A percentile compares a stretch with the other conserved stretches of the same genome.
These are phyloP conservation scores for Coniella vitis DNA, from an alignment of 2,329 filamentous ascomycete species.

Conservation along the genomic window DNA sequence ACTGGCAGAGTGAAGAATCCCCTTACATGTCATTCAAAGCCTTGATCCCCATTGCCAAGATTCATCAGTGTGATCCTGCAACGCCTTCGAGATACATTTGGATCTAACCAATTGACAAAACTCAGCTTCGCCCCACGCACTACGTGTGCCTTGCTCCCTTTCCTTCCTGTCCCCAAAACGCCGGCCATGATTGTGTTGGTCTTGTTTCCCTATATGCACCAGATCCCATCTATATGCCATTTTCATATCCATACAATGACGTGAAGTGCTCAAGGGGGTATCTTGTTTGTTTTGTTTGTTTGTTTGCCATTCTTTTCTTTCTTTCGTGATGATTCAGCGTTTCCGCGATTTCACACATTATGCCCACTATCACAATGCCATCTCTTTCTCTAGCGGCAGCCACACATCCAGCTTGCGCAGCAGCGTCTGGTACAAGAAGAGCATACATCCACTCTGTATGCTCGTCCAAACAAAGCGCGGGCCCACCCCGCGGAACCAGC, in stretches of 20 bases:
- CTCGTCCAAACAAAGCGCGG: slow-evolving; percentile 94
- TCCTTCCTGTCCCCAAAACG: slow-evolving; percentile 1
- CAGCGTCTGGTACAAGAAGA: slow-evolving; percentile 88
- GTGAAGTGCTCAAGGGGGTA: slow-evolving; percentile 10
- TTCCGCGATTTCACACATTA: no score
- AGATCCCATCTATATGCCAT: slow-evolving; percentile 14
- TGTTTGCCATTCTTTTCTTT: neutral
- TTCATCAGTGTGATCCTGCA: neutral
- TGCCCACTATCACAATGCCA: neutral
- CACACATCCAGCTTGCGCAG: slow-evolving; percentile 65
- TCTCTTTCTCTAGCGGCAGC: slow-evolving; percentile 24
- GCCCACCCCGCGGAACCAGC: slow-evolving; percentile 92
- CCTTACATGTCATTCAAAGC: neutral
- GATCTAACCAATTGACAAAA: no score
- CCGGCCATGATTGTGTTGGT: slow-evolving; percentile 6
- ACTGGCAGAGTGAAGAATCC: slow-evolving; percentile 13
- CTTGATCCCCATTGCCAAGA: no score
- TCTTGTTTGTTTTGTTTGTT: slow-evolving; percentile 3
- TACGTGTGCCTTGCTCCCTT: no score
- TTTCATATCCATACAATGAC: slow-evolving; percentile 13
- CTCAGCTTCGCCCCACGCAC: no score
- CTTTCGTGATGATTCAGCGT: neutral
- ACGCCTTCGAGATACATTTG: neutral
- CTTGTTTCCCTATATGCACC: slow-evolving; percentile 3
- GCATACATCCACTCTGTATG: slow-evolving; percentile 93